phyloP scores from a whole-genome alignment of 495 filamentous ascomycete genomes.

The Jackrogersella multiformis region DNA sequence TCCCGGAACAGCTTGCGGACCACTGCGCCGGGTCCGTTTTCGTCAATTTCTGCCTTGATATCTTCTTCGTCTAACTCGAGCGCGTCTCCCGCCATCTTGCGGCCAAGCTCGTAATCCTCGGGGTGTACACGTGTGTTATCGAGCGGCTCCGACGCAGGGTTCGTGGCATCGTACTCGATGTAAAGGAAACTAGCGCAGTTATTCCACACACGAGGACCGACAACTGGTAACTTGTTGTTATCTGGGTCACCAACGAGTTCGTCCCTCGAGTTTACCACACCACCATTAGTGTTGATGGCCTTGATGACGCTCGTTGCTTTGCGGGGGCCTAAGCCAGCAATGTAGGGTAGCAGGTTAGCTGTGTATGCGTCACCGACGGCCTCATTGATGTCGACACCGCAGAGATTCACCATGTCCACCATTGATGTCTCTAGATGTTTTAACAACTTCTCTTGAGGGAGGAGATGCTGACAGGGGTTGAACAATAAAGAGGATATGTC shows the following conservation, averaged over 20 bases:
- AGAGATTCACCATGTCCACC: constrained; percentile 98
- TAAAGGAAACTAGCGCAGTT: constrained; percentile 96
- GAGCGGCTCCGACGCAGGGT: constrained; percentile 84
- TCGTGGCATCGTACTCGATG: constrained; percentile 83
- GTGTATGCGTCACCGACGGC: constrained; percentile 80
- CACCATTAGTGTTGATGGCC: constrained; percentile 87
- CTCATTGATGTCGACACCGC: constrained; percentile 93
- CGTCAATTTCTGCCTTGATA: constrained; percentile 90
- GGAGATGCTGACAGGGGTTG: constrained; percentile 86
- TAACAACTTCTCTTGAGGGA: constrained; percentile 84
- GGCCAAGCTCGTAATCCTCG: constrained; percentile 95
- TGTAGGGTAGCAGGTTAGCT: constrained; percentile 87
- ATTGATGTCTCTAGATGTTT: constrained; percentile 90
- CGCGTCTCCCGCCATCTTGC: constrained; percentile 98
- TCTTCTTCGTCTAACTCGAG: constrained; percentile 97
- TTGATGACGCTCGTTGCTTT: constrained; percentile 90
- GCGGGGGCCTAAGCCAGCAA: constrained; percentile 91
- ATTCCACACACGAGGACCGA: constrained; percentile 90
- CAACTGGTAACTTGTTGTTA: constrained; percentile 76
- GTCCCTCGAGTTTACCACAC: constrained; percentile 78
- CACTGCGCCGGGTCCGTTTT: constrained; percentile 86
- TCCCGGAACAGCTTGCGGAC: constrained; percentile 92
- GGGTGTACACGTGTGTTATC: constrained; percentile 97
- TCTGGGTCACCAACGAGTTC: constrained; percentile 89
- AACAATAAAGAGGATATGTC: constrained; percentile 88